These are phyloP conservation scores for Trametes cinnabarina DNA, from an alignment of 768 basidiomycete genomes.

Conservation along the genomic window DNA sequence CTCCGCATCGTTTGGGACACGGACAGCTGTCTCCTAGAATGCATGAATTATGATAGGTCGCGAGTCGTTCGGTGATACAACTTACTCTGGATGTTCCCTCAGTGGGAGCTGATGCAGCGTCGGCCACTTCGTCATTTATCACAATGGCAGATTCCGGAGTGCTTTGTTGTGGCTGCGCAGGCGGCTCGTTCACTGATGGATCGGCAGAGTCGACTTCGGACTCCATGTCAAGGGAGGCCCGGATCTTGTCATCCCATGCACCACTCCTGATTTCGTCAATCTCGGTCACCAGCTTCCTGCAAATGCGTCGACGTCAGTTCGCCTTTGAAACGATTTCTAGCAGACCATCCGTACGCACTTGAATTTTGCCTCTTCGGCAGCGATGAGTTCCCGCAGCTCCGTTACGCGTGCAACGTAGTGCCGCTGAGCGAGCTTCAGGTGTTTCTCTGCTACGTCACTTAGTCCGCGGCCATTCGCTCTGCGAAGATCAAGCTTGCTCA, in stretches of 20 bases:
- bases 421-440: constrained; percentile 71
- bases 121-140: not conserved
- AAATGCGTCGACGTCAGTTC: no score
- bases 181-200: not conserved
- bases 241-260: constrained; percentile 56
- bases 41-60: no score
- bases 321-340: not conserved
- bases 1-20: no score
- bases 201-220: not conserved
- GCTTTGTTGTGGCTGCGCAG: not conserved
- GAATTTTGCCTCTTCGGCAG: constrained; percentile 74
- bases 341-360: constrained; percentile 43
- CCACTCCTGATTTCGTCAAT: constrained; percentile 76
- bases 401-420: constrained; percentile 67
- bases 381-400: constrained; percentile 71
- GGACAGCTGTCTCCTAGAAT: no score
- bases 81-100: not conserved
- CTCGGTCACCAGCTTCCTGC: constrained; percentile 65
- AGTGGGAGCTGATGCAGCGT: not conserved
- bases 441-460: constrained; percentile 49
- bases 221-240: constrained; percentile 11
- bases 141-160: not conserved
- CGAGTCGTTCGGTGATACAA: not conserved
- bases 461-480: constrained; percentile 6
- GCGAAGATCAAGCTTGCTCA: constrained; percentile 15